phyloP scores from a whole-genome alignment of 306 rosid species.

The Inga laurina region DNA sequence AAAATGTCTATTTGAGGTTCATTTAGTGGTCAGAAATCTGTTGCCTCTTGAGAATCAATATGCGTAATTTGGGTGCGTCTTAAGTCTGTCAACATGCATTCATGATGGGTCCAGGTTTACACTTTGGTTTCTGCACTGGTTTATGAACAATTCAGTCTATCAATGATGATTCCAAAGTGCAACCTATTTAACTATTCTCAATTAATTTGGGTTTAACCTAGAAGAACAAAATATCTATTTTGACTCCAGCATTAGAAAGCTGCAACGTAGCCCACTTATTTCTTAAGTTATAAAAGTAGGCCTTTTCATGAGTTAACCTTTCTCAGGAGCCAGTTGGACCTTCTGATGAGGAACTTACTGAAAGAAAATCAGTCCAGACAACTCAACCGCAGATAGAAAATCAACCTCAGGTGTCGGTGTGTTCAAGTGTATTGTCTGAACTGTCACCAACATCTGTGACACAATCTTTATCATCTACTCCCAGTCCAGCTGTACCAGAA shows the following conservation, averaged over 20 bases:
- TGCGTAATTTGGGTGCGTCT: neutral
- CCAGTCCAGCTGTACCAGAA: constrained; percentile 48
- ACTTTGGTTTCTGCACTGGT: constrained; percentile 9
- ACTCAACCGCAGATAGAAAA: constrained; percentile 43
- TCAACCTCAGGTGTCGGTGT: constrained; percentile 43
- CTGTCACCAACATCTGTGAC: constrained; percentile 77
- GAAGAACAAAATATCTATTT: neutral
- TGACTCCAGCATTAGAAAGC: constrained; percentile 5
- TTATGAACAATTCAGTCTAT: neutral
- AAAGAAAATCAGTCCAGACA: constrained; percentile 33
- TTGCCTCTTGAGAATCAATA: neutral
- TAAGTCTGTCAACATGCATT: neutral
- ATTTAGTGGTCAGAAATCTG: neutral
- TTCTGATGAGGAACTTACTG: constrained; percentile 29
- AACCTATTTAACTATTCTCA: neutral
- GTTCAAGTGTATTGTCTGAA: constrained; percentile 45
- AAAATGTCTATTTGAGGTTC: neutral
- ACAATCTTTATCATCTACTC: constrained; percentile 59
- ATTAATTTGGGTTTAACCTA: neutral
- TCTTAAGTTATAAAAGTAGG: constrained; percentile 11
- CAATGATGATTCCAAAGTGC: constrained; percentile 13
- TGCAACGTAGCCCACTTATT: neutral
- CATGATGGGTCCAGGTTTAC: neutral
- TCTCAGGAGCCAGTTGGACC: constrained; percentile 43
- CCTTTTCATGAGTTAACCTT: constrained; percentile 17